Conservation (phyloP, 2,329 filamentous ascomycete genomes). For the Fusarium veterinarium region DNA sequence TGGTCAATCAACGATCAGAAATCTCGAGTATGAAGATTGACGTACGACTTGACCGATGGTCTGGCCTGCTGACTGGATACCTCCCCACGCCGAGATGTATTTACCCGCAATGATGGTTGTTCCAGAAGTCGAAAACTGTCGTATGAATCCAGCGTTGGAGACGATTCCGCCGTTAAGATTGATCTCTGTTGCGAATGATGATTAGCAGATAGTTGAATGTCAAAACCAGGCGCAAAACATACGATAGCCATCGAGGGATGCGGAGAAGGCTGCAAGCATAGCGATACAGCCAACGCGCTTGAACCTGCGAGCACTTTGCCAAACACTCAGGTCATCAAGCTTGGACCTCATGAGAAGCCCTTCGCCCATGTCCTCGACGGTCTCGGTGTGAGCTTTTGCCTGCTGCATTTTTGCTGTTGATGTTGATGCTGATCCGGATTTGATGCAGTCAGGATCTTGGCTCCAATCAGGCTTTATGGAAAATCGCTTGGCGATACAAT, state of each 20-base stretch:
- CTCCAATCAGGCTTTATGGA: not conserved
- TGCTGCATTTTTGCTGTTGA: not conserved
- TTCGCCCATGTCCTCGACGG: not conserved
- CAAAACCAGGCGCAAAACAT: accelerated
- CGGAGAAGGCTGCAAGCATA: not conserved
- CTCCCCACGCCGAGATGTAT: not conserved
- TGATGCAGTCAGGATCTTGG: not conserved
- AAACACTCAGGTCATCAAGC: not conserved
- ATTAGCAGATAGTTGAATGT: not conserved
- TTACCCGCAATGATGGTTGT: not conserved
- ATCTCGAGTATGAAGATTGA: accelerated
- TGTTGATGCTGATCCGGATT: not conserved
- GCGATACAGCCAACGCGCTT: not conserved
- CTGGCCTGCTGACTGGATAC: not conserved
- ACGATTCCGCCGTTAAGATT: not conserved
- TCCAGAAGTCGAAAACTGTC: not conserved
- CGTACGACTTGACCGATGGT: not conserved
- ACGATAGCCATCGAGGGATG: not conserved
- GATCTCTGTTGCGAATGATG: not conserved
- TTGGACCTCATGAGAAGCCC: not conserved
- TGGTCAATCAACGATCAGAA: accelerated
- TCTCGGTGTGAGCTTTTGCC: not conserved
- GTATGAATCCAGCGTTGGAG: not conserved
- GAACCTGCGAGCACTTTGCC: not conserved
- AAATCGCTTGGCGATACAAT: not conserved